Base-by-base conservation (phyloP, 1,139 yeast genomes). In the Zygoascus meyerae region DNA sequence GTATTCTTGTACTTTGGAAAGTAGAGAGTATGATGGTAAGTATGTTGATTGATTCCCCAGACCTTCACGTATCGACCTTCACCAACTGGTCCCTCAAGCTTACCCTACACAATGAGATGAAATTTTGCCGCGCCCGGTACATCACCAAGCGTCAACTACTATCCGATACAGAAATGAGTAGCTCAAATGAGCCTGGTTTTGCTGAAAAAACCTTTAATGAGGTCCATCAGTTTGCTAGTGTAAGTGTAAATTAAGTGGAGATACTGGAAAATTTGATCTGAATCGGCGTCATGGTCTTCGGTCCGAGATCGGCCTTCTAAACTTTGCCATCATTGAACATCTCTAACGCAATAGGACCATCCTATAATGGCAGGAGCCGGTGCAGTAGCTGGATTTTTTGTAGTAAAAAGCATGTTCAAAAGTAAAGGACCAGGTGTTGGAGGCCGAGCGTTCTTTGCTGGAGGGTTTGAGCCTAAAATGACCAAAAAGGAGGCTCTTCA, bases 381-480 rank as follows among this genome's bases (percentile, higher is more conserved):
- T 12, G 82, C 77, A 0, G 76, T 84, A 52, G 78, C 83, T 5
- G 49, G 63, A 7, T 68, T 78, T 2, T 78, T 81, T 1, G 54
- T 55, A n/a, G 48, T 55, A 34, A 45, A 56, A 5, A 90, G 94
- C 2, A 66, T 79, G 33, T 75, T 83, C 65, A 84, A 82, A 64
- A 74, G 80, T 40, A 77, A 77, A 48, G 84, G 79, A 51, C 84
- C 95, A 6, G 86, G 90, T 34, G 71, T 83, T 42, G 78, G 81
- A 50, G 86, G 86, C 29, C 78, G 80, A 56, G 82, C 86, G 26
- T 86, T 82, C 61, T 69, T 74, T 61, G 86, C 82, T 61, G 98
- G 98, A 48, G 86, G 95, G 1, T 92, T 92, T 66, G 96, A 89
- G 34, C 66, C 78, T 26, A 90, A 92, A 66, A 92, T 92, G 97